Evolutionary conservation across 352 stramenopile genomes (phyloP).

Genomic region (Pythium brassicae): DNA sequence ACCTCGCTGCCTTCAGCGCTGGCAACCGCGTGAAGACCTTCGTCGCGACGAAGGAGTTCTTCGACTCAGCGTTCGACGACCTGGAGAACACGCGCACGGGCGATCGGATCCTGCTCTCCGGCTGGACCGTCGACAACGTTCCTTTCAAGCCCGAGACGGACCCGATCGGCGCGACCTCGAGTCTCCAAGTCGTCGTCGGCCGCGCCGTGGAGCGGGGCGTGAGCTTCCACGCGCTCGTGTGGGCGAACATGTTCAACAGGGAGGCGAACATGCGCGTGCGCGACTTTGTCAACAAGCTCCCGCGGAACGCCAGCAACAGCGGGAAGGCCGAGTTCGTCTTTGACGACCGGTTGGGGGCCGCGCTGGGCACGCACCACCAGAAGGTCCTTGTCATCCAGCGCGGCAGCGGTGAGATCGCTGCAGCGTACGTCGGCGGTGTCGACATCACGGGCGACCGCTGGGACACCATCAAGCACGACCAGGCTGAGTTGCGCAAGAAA

Average conservation of each 20-base stretch:
- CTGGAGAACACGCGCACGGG: constrained; percentile 27
- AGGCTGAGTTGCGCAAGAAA: constrained; percentile 26
- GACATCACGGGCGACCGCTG: constrained; percentile 57
- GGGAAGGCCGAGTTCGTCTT: constrained; percentile 44
- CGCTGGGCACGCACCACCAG: constrained; percentile 38
- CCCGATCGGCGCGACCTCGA: constrained; percentile 21
- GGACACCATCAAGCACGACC: constrained; percentile 53
- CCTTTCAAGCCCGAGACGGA: constrained; percentile 34
- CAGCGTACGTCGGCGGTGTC: constrained; percentile 46
- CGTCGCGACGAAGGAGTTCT: constrained; percentile 40
- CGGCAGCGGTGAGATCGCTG: constrained; percentile 8
- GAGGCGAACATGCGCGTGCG: constrained; percentile 51
- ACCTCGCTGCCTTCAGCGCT: constrained; percentile 34
- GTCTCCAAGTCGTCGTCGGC: constrained; percentile 31
- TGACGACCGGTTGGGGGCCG: constrained; percentile 34
- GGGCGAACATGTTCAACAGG: constrained; percentile 55
- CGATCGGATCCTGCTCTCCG: constrained; percentile 42
- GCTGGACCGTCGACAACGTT: constrained; percentile 57
- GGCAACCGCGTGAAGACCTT: constrained; percentile 48
- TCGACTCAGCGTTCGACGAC: constrained; percentile 41
- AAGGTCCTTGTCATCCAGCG: constrained; percentile 29
- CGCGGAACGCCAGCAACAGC: constrained; percentile 7
- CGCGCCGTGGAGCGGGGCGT: constrained; percentile 28
- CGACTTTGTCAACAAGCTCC: constrained; percentile 43
- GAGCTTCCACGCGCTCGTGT: constrained; percentile 52